Conservation (phyloP, 805 yeast genomes). For the Sugiyamaella valdiviana region DNA sequence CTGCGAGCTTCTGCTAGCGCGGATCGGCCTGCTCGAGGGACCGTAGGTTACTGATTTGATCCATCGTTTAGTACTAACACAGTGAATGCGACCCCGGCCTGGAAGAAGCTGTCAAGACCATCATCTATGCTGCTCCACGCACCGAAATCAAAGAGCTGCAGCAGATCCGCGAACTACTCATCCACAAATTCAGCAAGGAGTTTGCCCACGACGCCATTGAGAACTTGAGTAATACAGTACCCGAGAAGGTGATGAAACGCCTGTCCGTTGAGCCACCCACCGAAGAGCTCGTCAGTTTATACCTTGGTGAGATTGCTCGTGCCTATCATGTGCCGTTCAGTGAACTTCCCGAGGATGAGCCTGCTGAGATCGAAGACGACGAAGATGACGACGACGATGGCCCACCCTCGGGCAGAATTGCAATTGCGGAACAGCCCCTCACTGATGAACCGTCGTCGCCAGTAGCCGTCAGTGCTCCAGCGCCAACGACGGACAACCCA, state of each 20-base stretch:
- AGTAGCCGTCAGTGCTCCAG: constrained; percentile 28
- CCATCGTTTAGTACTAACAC: no score
- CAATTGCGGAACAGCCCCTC: constrained; percentile 18
- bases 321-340: constrained; percentile 74
- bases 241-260: constrained; percentile 58
- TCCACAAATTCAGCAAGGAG: constrained; percentile 61
- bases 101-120: constrained; percentile 65
- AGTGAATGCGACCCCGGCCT: constrained; percentile 50
- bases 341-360: constrained; percentile 37
- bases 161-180: constrained; percentile 54
- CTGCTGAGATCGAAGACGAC: constrained; percentile 26
- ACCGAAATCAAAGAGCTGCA: constrained; percentile 70
- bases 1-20: constrained; percentile 72
- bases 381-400: constrained; percentile 7
- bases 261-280: constrained; percentile 65
- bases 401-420: neutral
- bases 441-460: constrained; percentile 24
- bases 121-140: constrained; percentile 63
- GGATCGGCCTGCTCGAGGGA: constrained; percentile 55
- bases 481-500: constrained; percentile 30
- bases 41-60: constrained; percentile 18
- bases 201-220: constrained; percentile 52
- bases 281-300: constrained; percentile 56
- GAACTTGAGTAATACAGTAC: constrained; percentile 48
- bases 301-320: constrained; percentile 71